These are phyloP conservation scores for Tuber calosporum DNA, from an alignment of 495 filamentous ascomycete species.

Conservation along the genomic window DNA sequence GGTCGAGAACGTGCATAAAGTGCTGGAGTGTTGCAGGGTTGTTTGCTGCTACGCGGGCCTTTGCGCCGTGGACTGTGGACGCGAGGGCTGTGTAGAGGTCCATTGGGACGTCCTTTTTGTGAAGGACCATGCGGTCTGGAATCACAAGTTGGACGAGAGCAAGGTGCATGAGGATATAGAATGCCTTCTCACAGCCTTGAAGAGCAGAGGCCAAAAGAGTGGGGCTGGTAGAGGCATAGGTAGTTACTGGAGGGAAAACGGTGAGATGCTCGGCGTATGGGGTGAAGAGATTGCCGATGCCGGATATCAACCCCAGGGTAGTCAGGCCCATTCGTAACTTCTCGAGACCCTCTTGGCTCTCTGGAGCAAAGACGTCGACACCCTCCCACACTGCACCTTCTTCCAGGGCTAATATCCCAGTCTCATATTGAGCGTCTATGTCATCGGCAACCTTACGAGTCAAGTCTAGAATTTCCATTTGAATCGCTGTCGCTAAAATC, in stretches of 20 bases:
- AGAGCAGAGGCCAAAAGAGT: constrained; percentile 25
- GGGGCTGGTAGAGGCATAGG: constrained; percentile 20
- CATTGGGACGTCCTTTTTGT: constrained; percentile 37
- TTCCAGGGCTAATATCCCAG: constrained; percentile 16
- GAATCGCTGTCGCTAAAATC: constrained; percentile 32
- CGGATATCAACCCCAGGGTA: constrained; percentile 33
- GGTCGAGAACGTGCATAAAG: constrained; percentile 30
- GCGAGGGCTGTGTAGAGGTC: constrained; percentile 33
- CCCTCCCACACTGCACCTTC: constrained; percentile 14
- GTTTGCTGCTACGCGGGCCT: constrained; percentile 27
- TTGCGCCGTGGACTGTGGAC: constrained; percentile 35
- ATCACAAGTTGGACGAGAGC: constrained; percentile 34
- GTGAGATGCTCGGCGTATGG: constrained; percentile 21
- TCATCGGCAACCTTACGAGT: constrained; percentile 36
- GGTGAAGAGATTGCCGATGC: constrained; percentile 36
- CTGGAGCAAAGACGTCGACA: constrained; percentile 29
- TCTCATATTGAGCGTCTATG: constrained; percentile 15
- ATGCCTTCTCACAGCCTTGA: constrained; percentile 35
- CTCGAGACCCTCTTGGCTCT: constrained; percentile 20
- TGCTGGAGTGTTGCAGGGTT: constrained; percentile 12
- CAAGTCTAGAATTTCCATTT: constrained; percentile 37
- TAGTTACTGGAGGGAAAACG: neutral
- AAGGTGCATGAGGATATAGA: constrained; percentile 38
- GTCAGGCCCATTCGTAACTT: constrained; percentile 32
- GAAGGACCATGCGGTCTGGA: constrained; percentile 35